Conservation (phyloP, 768 basidiomycete genomes). For the Suillus subluteus region DNA sequence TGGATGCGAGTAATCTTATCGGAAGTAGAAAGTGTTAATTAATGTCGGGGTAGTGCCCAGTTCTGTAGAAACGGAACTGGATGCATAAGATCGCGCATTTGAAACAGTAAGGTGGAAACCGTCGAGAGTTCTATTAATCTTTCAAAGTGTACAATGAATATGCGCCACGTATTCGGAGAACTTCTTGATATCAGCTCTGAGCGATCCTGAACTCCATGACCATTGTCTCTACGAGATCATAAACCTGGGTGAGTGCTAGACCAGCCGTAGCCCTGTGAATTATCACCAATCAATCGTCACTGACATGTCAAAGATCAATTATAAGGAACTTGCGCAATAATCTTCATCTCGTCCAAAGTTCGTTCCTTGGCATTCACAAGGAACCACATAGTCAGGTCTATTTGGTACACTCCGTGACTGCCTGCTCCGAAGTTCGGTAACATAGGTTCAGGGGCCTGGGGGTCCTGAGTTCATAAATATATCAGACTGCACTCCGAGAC, state of each 20-base stretch:
- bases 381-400: constrained; percentile 51
- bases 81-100: too few species aligned
- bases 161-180: too few species aligned
- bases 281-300: background rate
- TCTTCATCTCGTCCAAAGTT: constrained; percentile 37
- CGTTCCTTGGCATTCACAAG: constrained; percentile 48
- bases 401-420: constrained; percentile 42
- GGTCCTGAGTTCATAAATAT: constrained; percentile 2
- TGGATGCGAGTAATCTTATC: background rate
- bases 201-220: constrained; percentile 29
- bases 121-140: too few species aligned
- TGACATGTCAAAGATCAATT: background rate
- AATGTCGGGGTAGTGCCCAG: too few species aligned
- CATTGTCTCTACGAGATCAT: constrained; percentile 30
- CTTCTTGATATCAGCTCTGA: background rate
- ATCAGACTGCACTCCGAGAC: background rate
- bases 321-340: background rate
- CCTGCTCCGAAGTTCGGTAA: constrained; percentile 53
- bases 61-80: too few species aligned
- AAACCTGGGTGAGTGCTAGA: constrained; percentile 26
- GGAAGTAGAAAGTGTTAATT: background rate
- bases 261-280: constrained; percentile 22
- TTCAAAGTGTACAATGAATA: too few species aligned
- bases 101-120: too few species aligned
- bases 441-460: constrained; percentile 47